Conservation (phyloP, 768 basidiomycete genomes). For the Flagelloscypha sp. region DNA sequence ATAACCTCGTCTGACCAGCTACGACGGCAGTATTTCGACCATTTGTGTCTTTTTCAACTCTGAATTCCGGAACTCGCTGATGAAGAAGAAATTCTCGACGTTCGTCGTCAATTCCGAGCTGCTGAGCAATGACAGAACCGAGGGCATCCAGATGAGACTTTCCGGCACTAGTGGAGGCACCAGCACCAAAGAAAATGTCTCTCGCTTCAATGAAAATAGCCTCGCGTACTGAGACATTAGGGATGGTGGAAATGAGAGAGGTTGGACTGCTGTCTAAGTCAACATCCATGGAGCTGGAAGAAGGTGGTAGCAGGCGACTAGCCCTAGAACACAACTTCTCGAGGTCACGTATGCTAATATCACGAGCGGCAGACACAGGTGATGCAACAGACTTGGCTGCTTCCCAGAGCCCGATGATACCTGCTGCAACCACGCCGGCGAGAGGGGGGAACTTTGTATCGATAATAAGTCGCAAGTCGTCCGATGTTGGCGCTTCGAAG, state of each 20-base stretch:
- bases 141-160: conserved; percentile 42
- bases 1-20: conserved; percentile 56
- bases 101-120: conserved; percentile 62
- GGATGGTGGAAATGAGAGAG: conserved; percentile 40
- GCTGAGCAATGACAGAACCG: conserved; percentile 45
- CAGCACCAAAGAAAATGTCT: conserved; percentile 86
- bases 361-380: conserved; percentile 40
- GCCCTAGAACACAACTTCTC: conserved; percentile 79
- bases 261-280: conserved; percentile 13
- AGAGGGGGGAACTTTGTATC: conserved; percentile 58
- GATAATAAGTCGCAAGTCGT: conserved; percentile 69
- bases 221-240: conserved; percentile 73
- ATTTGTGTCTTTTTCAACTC: conserved; percentile 59
- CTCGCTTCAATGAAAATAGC: conserved; percentile 83
- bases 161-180: conserved; percentile 43
- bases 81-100: conserved; percentile 62
- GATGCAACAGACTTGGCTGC: conserved; percentile 42
- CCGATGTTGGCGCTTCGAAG: conserved; percentile 48
- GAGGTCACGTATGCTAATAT: conserved; percentile 71
- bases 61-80: conserved; percentile 59
- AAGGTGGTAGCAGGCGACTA: conserved; percentile 47
- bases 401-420: conserved; percentile 66
- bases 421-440: conserved; percentile 34
- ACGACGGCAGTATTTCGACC: conserved; percentile 49
- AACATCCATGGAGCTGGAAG: conserved; percentile 35